phyloP scores from a whole-genome alignment of 192 early-diverging fungal species.

The Chytriomyces confervae region DNA sequence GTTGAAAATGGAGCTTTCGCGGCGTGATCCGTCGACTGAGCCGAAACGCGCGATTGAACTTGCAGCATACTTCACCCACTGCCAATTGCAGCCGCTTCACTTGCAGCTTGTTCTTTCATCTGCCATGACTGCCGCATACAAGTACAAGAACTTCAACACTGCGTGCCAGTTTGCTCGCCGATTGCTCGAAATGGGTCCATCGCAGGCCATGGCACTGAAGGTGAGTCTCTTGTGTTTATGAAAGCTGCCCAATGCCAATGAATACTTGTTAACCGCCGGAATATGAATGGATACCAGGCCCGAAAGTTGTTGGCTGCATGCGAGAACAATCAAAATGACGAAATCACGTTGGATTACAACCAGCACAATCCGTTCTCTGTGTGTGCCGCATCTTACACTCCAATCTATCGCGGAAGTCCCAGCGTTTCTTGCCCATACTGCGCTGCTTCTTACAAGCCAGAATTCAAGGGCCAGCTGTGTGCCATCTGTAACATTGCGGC shows the following conservation, averaged over 20 bases:
- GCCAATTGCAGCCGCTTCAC: constrained; percentile 86
- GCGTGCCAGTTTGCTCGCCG: constrained; percentile 89
- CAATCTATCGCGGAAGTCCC: constrained; percentile 89
- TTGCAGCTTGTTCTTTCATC: constrained; percentile 85
- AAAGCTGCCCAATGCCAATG: constrained; percentile 13
- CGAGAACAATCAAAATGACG: constrained; percentile 81
- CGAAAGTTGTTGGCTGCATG: constrained; percentile 53
- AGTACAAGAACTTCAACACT: constrained; percentile 81
- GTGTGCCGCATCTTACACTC: constrained; percentile 82
- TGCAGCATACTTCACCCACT: constrained; percentile 95
- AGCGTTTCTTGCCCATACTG: constrained; percentile 86
- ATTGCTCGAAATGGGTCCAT: constrained; percentile 87
- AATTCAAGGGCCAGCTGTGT: constrained; percentile 80
- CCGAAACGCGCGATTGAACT: constrained; percentile 83
- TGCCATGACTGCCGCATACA: constrained; percentile 85
- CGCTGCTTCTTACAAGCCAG: constrained; percentile 82
- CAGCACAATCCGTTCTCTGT: constrained; percentile 94
- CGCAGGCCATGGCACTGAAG: constrained; percentile 76
- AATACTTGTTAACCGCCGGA: not conserved
- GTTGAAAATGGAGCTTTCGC: constrained; percentile 80
- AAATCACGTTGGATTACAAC: constrained; percentile 86
- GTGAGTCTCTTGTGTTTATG: constrained; percentile 33
- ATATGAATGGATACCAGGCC: constrained; percentile 10
- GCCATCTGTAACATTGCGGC: constrained; percentile 84
- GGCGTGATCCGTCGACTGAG: constrained; percentile 65